Conservation (phyloP, 2,329 filamentous ascomycete genomes). For the Claviceps quebecensis region DNA sequence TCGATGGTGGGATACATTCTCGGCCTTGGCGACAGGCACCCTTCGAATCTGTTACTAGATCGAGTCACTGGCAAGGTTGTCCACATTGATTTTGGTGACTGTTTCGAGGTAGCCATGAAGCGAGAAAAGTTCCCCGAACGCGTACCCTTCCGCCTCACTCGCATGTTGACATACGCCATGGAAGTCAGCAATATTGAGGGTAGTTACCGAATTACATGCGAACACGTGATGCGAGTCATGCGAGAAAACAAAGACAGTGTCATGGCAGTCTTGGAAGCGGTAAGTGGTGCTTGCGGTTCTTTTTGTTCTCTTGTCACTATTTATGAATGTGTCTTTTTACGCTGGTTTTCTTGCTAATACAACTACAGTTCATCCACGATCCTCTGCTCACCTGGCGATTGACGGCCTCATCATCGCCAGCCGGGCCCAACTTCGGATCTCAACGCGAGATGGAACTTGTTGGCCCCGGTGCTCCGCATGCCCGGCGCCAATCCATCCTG, state of each 20-base stretch:
- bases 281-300: slow-evolving; percentile 35
- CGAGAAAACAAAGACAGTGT: slow-evolving; percentile 96
- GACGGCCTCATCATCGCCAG: slow-evolving; percentile 46
- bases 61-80: slow-evolving; percentile 92
- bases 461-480: slow-evolving; percentile 33
- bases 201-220: slow-evolving; percentile 94
- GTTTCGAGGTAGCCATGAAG: slow-evolving; percentile 99
- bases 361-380: slow-evolving; percentile 85
- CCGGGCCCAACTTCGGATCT: slow-evolving; percentile 53
- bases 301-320: background rate
- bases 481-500: slow-evolving; percentile 55
- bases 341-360: background rate
- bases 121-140: slow-evolving; percentile 97
- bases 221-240: slow-evolving; percentile 95
- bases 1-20: slow-evolving; percentile 99
- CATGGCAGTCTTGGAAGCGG: slow-evolving; percentile 94
- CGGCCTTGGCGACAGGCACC: slow-evolving; percentile 88
- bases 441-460: slow-evolving; percentile 42
- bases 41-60: slow-evolving; percentile 95
- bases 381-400: slow-evolving; percentile 97
- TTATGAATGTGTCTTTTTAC: background rate
- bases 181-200: slow-evolving; percentile 99
- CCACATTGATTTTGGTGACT: slow-evolving; percentile 98
- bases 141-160: slow-evolving; percentile 91
- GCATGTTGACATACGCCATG: slow-evolving; percentile 99